A percentile compares a stretch with the other conserved stretches of the same genome.
phyloP scores from a whole-genome alignment of 164 flowering plant species.

The Amborella trichopoda region DNA sequence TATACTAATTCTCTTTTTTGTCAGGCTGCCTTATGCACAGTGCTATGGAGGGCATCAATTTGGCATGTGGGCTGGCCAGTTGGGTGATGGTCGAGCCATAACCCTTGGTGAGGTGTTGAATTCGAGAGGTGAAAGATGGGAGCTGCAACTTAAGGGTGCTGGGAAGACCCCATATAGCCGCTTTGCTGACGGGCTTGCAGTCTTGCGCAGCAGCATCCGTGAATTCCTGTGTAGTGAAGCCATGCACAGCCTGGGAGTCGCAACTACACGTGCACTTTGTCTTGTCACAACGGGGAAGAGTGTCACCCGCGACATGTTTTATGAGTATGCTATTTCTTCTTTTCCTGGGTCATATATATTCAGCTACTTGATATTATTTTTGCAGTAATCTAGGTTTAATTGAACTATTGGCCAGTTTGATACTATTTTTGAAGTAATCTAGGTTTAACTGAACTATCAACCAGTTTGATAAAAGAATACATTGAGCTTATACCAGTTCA shows the following conservation, averaged over 20 bases:
- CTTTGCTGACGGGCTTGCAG: conserved; percentile 99
- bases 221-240: conserved; percentile 99
- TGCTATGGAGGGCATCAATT: conserved; percentile 99
- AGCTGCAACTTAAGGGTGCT: conserved; percentile 95
- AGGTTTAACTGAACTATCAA: no score
- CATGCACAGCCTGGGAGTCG: conserved; percentile 85
- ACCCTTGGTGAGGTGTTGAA: conserved; percentile 86
- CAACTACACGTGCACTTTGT: conserved; percentile 95
- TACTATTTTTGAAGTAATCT: no score
- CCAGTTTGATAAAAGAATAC: no score
- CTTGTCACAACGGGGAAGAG: conserved; percentile 88
- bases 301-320: conserved; percentile 96
- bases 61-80: conserved; percentile 98
- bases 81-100: conserved; percentile 97
- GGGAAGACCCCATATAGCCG: conserved; percentile 99
- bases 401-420: no score
- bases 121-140: conserved; percentile 83
- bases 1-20: not conserved
- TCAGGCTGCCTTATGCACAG: conserved; percentile 86
- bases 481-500: no score
- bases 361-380: no score
- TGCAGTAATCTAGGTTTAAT: no score
- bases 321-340: conserved; percentile 96
- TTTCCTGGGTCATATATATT: no score
- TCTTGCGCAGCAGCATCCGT: conserved; percentile 89